Base-by-base conservation (phyloP, 2,329 filamentous ascomycete species). In the Cadophora malorum region DNA sequence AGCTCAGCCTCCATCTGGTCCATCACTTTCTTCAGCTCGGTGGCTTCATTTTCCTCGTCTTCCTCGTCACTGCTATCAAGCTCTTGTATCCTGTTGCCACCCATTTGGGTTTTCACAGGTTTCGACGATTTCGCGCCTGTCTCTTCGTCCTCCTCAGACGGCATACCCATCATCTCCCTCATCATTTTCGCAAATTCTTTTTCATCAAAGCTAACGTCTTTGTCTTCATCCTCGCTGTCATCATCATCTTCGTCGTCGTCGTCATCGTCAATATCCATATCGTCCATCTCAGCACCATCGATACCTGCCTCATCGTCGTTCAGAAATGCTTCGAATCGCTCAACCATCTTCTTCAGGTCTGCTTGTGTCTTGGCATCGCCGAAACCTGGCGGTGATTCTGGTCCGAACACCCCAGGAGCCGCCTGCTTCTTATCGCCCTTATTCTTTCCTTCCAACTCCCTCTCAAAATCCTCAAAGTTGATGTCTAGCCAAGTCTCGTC, bases 401-500 rank as follows among this genome's bases (percentile, higher is more conserved):
- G 74, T 35, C 75, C 76, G 70, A 75, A 74, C 61, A 53, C 69
- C 35, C 66, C 74, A 21, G 55, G 71, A 66, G 65, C 68, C 33
- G 53, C 66, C n/a, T 64, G 64, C 41, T 67, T 68, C 47, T 66
- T 82, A 71, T 81, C 79, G 64, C 83, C 78, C 0, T 81, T 77
- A 8, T 76, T 77, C 49, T 80, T 79, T 0, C 86, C 85, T 35
- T 86, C 83, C 1, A 99, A 81, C 77, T 97, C 94, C 33, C 86
- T 84, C 75, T 97, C 94, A 66, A 99, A 93, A 70, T 97, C 94
- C 21, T 91, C 86, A 73, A 93, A 97, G 76, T 94, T 90, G 67
- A 99, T 96, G 74, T 98, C 90, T 71, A 99, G 83, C 96, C 96
- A 99, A 25, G 87, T 85, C 74, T 98, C 96, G 73, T 94, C 88